Base-by-base conservation (phyloP, 495 filamentous ascomycete species). In the Talaromyces ruber region DNA sequence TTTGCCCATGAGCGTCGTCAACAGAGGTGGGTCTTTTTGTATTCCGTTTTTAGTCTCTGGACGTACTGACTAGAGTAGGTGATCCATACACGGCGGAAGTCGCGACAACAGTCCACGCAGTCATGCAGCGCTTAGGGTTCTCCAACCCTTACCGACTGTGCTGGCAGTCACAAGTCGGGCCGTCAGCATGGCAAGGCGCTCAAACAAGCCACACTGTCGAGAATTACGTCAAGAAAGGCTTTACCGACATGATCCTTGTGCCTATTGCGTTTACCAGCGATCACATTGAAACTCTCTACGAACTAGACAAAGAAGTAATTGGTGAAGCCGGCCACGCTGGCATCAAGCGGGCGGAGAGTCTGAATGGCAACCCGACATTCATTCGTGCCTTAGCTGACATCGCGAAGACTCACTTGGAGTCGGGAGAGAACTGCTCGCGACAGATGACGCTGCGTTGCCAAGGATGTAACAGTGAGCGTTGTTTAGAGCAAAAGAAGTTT, bases 141-240 rank as follows among this genome's bases (percentile, higher is more conserved):
- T 83, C 82, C 65, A 94, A 99, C 76, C 89, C 90, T 2, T 98
- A 95, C 73, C 86, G 95, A 22, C 79, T 99, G 30, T 92, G 92
- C 69, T 99, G 94, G 94, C 95, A 99, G 74, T 97, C 92, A 24
- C 95, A 99, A 71, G 95, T 99, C 57, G 95, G 95, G 16, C 95
- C 95, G 2, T 88, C 85, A 32, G 88, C 95, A 18, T 99, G 95
- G 95, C 84, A 98, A 5, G 95, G 95, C 12, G 92, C 95, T 30
- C 95, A 98, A 72, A 98, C 95, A 0, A 84, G 84, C 64, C 85
- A 86, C 63, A 93, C 95, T 0, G 95, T 99, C 14, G 83, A 91
- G 70, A 79, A 89, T 34, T 96, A 96, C 68, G 87, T 98, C 60
- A 85, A 89, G 68, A 91, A 94, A 70, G 93, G 92, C 2, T 88